Evolutionary conservation across 306 rosid species (phyloP).

Genomic region (Cucurbita argyrosperma): DNA sequence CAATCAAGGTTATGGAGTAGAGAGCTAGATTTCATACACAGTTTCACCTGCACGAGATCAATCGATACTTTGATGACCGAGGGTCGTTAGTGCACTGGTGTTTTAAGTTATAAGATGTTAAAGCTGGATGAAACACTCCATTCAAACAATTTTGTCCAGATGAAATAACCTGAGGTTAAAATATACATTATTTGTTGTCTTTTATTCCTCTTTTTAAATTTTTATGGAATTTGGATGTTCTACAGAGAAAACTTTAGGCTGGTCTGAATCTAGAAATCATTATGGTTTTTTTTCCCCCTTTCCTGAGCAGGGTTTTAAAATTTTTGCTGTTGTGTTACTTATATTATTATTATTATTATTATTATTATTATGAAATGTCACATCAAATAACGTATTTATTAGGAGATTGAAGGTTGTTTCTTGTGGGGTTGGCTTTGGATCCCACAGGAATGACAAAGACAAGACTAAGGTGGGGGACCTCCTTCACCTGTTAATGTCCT

Average conservation of each 20-base stretch:
- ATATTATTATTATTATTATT: too few species aligned
- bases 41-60: background rate
- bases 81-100: background rate
- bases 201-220: background rate
- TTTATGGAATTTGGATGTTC: background rate
- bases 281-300: background rate
- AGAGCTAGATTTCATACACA: background rate
- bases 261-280: background rate
- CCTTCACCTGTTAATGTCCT: background rate
- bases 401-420: background rate
- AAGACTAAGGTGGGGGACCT: background rate
- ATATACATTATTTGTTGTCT: background rate
- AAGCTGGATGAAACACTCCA: constrained; percentile 3
- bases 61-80: background rate
- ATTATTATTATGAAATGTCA: background rate
- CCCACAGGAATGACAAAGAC: background rate
- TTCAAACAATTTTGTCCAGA: constrained; percentile 6
- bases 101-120: background rate
- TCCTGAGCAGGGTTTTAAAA: background rate
- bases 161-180: background rate
- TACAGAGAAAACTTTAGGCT: background rate
- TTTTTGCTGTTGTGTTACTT: too few species aligned
- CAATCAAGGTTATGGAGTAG: background rate
- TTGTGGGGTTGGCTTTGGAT: background rate
- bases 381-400: background rate